phyloP scores from a whole-genome alignment of 352 stramenopile species.

The Phytophthora aleatoria region DNA sequence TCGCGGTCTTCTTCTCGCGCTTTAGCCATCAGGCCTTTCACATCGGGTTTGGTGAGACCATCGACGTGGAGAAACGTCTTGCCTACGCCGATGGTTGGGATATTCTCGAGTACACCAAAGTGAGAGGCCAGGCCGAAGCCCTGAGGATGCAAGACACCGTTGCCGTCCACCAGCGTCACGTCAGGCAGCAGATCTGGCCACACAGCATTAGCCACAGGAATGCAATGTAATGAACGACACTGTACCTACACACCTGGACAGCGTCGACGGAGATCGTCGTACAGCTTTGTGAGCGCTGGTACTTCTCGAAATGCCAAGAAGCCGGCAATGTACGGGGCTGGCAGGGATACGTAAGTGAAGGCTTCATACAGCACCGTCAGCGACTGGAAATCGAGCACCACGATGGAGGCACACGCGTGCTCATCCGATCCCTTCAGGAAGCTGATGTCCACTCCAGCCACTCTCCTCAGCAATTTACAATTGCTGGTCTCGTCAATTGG shows the following conservation, averaged over 20 bases:
- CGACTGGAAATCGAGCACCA: slow-evolving; percentile 75
- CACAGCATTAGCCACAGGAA: not conserved
- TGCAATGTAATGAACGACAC: not conserved
- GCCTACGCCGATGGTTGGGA: slow-evolving; percentile 92
- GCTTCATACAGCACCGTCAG: slow-evolving; percentile 77
- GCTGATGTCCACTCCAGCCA: slow-evolving; percentile 85
- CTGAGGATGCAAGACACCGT: slow-evolving; percentile 86
- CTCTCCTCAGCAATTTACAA: slow-evolving; percentile 33
- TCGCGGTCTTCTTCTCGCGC: slow-evolving; percentile 39
- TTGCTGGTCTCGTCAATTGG: slow-evolving; percentile 6
- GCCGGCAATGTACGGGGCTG: slow-evolving; percentile 77
- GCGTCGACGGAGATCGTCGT: slow-evolving; percentile 55
- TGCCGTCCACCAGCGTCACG: slow-evolving; percentile 94
- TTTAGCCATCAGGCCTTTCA: slow-evolving; percentile 57
- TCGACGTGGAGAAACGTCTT: slow-evolving; percentile 92
- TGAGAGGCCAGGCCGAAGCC: slow-evolving; percentile 93
- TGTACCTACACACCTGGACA: slow-evolving; percentile 46
- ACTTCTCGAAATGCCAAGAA: slow-evolving; percentile 87
- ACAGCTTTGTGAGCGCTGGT: slow-evolving; percentile 70
- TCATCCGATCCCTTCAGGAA: slow-evolving; percentile 83
- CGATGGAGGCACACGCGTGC: slow-evolving; percentile 80
- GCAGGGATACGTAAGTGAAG: slow-evolving; percentile 84
- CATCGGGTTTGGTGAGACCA: slow-evolving; percentile 75
- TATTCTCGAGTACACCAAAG: slow-evolving; percentile 89
- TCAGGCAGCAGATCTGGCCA: slow-evolving; percentile 71